Base-by-base conservation (phyloP, 768 basidiomycete species). In the Lanmaoa pseudosensibilis region DNA sequence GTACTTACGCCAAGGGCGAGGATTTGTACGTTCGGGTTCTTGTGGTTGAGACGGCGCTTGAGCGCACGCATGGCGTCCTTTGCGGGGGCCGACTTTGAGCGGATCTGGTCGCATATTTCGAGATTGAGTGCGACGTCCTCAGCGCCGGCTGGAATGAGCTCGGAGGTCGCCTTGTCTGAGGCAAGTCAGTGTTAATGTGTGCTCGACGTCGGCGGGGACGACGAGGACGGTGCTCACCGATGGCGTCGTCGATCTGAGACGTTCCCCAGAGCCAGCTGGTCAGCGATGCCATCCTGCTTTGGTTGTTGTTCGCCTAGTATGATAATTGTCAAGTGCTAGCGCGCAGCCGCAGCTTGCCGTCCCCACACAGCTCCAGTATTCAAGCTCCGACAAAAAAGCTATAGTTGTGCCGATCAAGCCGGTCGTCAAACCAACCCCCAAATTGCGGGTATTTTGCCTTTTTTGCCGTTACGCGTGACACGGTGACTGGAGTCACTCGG, bases 81-180 rank as follows among this genome's bases (percentile, higher is more conserved):
- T 18, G 95, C 86, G 18, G 83, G 82, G 1, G 88, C 87, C 40
- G 89, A 84, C 77, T 96, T 95, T 7, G 92, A 92, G 52, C 94
- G 85, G 69, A 99, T 94, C 73, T 95, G 89, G 74, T 99, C 97
- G 62, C 93, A 94, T 78, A 98, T 92, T 71, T 98, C 94, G 56
- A 99, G 89, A 65, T 90, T 90, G 60, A 94, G 80, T 10, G 94
- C 92, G 38, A 98, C 94, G 72, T 98, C 93, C 70, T 95, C 92
- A 50, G 84, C 76, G 27, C 89, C 90, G 46, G 84, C 80, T 38
- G 94, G 92, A 51, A 93, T 74, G 25, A 93, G 79, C 71, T 94
- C 92, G 4, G 93, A 94, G 16, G 94, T 97, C n/a, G 92, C 91
- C 75, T 91, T 94, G 78, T 94, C 94, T 96, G 74, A 34, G 18